These are phyloP conservation scores for Sclerotiophoma versabilis DNA, from an alignment of 2,329 filamentous ascomycete genomes.

Conservation along the genomic window DNA sequence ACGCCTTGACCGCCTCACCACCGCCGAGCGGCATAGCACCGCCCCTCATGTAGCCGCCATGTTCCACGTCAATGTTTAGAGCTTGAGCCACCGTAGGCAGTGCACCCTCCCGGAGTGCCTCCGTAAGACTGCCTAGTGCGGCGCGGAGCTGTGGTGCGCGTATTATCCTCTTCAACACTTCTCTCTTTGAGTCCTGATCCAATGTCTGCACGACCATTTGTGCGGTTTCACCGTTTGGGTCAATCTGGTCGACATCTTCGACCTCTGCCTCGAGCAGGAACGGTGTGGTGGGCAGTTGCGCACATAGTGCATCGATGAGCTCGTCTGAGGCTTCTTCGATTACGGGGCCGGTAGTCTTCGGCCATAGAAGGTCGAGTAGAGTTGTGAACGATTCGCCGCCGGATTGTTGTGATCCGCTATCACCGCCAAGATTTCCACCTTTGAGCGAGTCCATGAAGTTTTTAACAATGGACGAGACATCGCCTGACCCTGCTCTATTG, in stretches of 20 bases:
- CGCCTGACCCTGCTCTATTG: constrained; percentile 59
- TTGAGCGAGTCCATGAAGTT: constrained; percentile 87
- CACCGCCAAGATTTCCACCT: constrained; percentile 56
- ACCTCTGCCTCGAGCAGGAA: constrained; percentile 77
- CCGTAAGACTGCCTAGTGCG: constrained; percentile 81
- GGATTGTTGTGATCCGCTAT: constrained; percentile 42
- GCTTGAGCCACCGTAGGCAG: constrained; percentile 89
- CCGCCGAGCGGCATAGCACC: constrained; percentile 86
- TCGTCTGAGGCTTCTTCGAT: constrained; percentile 70
- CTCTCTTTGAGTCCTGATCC: constrained; percentile 77
- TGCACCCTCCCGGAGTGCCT: constrained; percentile 88
- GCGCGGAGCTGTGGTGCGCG: constrained; percentile 91
- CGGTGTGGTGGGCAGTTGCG: constrained; percentile 78
- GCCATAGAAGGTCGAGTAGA: constrained; percentile 82
- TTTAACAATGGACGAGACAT: constrained; percentile 80
- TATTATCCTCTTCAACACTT: constrained; percentile 80
- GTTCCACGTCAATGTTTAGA: constrained; percentile 78
- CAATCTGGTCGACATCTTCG: constrained; percentile 65
- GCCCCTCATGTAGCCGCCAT: constrained; percentile 81
- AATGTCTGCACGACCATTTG: constrained; percentile 77
- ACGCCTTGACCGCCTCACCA: constrained; percentile 87
- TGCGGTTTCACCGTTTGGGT: constrained; percentile 73
- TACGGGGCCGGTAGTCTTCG: constrained; percentile 78
- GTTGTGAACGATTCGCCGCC: constrained; percentile 76
- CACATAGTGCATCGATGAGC: constrained; percentile 76